Percentiles rank a stretch among this genome's conserved stretches.
These are phyloP conservation scores for Ceratocystis harringtonii DNA, from an alignment of 2,329 filamentous ascomycete genomes.

Conservation along the genomic window DNA sequence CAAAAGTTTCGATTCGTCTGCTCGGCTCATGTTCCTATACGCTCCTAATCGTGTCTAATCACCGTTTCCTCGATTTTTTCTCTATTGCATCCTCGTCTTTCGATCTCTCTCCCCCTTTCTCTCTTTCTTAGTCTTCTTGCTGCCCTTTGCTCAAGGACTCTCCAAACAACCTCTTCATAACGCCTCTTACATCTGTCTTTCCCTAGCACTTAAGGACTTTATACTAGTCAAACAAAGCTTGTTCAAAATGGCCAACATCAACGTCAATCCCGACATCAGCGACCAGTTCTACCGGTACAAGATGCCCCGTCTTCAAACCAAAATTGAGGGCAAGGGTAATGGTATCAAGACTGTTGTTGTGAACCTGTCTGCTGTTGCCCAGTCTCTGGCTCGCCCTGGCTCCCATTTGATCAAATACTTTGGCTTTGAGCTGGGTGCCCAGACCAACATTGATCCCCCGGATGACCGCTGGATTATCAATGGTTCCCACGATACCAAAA, in stretches of 20 bases:
- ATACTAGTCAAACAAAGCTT: conserved; percentile 1
- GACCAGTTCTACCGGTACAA: conserved; percentile 99
- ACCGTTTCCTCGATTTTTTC: conserved; percentile 24
- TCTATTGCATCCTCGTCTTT: conserved; percentile 19
- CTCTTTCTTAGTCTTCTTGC: conserved; percentile 14
- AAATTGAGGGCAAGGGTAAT: conserved; percentile 99
- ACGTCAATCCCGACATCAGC: conserved; percentile 94
- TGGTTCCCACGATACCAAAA: conserved; percentile 83
- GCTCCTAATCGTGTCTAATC: conserved; percentile 16
- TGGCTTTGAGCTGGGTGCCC: conserved; percentile 93
- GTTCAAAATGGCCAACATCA: conserved; percentile 87
- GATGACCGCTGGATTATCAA: conserved; percentile 99
- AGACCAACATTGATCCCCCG: conserved; percentile 93
- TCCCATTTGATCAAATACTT: conserved; percentile 99
- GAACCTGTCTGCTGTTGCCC: conserved; percentile 87
- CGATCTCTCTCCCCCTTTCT: conserved; percentile 13
- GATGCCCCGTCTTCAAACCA: conserved; percentile 97
- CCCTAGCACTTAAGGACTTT: conserved; percentile 9
- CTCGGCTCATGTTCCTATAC: conserved; percentile 22
- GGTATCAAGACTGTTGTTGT: conserved; percentile 98
- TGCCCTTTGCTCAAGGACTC: background rate
- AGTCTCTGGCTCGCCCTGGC: conserved; percentile 81
- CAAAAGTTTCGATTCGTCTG: conserved; percentile 34
- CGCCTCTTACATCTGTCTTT: background rate
- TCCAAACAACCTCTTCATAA: background rate